Evolutionary conservation across 2,329 filamentous ascomycete species (phyloP).

Genomic region (Trichoderma arundinaceum): DNA sequence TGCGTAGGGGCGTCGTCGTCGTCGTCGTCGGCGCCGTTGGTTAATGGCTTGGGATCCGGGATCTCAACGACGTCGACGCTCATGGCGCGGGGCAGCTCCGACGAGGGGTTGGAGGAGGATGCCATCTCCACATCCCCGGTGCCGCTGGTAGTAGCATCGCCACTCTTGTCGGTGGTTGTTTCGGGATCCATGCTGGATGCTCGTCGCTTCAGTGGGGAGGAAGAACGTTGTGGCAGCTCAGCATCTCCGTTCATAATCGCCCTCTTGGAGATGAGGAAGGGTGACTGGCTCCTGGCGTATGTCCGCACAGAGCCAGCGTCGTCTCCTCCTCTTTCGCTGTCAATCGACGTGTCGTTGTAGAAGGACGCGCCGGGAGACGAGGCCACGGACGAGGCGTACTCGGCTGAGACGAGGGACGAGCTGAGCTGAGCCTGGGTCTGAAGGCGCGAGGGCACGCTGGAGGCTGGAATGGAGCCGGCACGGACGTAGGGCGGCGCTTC

Average conservation of each 20-base stretch:
- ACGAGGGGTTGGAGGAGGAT: constrained; percentile 18
- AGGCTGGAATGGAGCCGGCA: constrained; percentile 53
- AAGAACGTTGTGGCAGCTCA: constrained; percentile 64
- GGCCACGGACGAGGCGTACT: constrained; percentile 61
- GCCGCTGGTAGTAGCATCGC: constrained; percentile 41
- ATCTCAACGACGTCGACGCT: constrained; percentile 50
- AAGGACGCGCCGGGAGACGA: constrained; percentile 62
- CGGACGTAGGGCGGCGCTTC: constrained; percentile 50
- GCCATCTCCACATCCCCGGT: constrained; percentile 27
- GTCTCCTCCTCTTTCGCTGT: constrained; percentile 59
- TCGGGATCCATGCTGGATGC: constrained; percentile 67
- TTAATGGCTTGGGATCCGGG: constrained; percentile 31
- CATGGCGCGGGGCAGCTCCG: constrained; percentile 47
- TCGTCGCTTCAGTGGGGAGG: constrained; percentile 67
- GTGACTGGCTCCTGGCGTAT: constrained; percentile 57
- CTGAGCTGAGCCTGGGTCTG: constrained; percentile 51
- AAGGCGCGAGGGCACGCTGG: constrained; percentile 58
- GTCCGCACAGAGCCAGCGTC: constrained; percentile 50
- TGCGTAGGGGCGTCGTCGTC: constrained; percentile 32
- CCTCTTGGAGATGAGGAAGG: constrained; percentile 57
- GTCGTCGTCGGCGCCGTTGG: constrained; percentile 32
- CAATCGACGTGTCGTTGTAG: constrained; percentile 62
- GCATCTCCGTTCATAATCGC: constrained; percentile 66
- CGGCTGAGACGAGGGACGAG: constrained; percentile 47
- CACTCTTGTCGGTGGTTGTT: constrained; percentile 46